Percentiles rank a stretch among this genome's conserved stretches.
phyloP scores from a whole-genome alignment of 2,329 filamentous ascomycete genomes.

The Colletotrichum sublineola region DNA sequence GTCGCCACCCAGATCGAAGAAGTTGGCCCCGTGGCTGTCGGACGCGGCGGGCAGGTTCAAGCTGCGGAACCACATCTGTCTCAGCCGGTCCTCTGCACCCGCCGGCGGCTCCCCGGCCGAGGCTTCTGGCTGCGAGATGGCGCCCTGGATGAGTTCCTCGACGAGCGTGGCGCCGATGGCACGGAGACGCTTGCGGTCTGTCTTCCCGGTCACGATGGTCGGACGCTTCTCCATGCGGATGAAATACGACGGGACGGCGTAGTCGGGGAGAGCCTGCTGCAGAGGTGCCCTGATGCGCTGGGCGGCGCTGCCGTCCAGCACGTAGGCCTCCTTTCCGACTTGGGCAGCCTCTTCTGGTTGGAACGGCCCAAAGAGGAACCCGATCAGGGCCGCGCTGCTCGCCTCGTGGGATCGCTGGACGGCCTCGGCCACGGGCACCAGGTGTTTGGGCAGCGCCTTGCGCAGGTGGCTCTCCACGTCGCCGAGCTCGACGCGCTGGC shows the following conservation, averaged over 20 bases:
- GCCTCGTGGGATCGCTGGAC: constrained; percentile 7
- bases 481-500: constrained; percentile 48
- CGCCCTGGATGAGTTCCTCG: constrained; percentile 13
- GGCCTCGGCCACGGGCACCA: constrained; percentile 22
- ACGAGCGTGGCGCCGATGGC: constrained; percentile 22
- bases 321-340: constrained; percentile 1
- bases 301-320: neutral
- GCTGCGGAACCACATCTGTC: constrained; percentile 29
- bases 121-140: neutral
- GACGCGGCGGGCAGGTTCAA: neutral
- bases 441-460: neutral
- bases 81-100: neutral
- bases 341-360: neutral
- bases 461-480: constrained; percentile 46
- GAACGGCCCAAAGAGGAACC: constrained; percentile 9
- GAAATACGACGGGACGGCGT: constrained; percentile 38
- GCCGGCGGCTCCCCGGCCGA: neutral
- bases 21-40: constrained; percentile 46
- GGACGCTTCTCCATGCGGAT: constrained; percentile 24
- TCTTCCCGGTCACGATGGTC: constrained; percentile 31
- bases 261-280: constrained; percentile 18
- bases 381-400: constrained; percentile 20
- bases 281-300: constrained; percentile 1
- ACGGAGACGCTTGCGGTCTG: constrained; percentile 22
- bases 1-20: constrained; percentile 45